Evolutionary conservation across 169 alveolate species (phyloP).

Genomic region (Plasmodium fragile): DNA sequence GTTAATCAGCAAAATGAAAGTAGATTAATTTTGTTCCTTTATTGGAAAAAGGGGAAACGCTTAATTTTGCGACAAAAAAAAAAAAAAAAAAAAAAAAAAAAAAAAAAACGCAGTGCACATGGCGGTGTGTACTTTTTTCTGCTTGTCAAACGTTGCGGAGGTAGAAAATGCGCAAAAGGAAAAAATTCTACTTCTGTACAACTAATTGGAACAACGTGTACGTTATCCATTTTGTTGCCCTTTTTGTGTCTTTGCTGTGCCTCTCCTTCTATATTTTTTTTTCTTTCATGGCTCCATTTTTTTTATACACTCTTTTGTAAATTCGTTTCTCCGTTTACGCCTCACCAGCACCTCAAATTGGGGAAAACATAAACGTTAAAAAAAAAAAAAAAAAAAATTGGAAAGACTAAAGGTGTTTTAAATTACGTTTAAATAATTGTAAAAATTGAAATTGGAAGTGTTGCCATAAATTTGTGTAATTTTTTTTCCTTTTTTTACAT

Average conservation of each 20-base stretch:
- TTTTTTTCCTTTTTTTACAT: neutral
- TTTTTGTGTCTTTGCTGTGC: neutral
- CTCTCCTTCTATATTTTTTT: neutral
- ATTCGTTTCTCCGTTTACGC: neutral
- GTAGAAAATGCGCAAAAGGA: neutral
- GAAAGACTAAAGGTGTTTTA: neutral
- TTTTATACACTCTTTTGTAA: neutral
- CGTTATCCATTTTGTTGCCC: neutral
- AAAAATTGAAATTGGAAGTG: neutral
- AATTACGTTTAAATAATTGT: neutral
- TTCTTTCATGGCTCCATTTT: neutral
- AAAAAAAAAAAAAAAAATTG: neutral
- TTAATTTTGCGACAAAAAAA: neutral
- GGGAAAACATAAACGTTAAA: neutral
- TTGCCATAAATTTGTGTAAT: neutral
- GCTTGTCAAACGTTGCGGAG: neutral
- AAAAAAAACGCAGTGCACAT: neutral
- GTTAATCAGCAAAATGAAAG: neutral
- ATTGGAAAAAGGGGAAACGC: neutral
- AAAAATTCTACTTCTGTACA: neutral
- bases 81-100: neutral
- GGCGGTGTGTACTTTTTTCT: neutral
- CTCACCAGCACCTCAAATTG: neutral
- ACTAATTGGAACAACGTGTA: neutral
- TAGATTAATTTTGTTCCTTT: neutral